Evolutionary conservation across 345 rosid genomes (phyloP), one percentile per base, ranked within the genome.

Genomic region (Aquilaria sinensis): DNA sequence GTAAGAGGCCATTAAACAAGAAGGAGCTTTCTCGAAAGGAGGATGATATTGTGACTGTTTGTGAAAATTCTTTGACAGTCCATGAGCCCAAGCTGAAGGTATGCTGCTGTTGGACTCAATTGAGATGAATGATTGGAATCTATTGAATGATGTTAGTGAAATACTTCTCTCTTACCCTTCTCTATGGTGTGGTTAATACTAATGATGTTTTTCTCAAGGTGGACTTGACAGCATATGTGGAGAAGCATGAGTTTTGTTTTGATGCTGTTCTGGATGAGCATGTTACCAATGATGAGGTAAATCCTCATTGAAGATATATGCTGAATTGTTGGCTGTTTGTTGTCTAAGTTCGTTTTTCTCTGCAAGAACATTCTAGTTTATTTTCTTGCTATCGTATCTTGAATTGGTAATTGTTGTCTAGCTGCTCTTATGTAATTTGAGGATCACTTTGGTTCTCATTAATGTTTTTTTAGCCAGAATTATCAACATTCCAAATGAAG

Each of bases 61-160:
- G 57, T 69, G 85, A 81, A 54, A 90, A 88, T 56, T 72, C 87
- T 59, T 62, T 90, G 72, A 73, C 89, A 43, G 96, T 90, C 61
- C 97, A 85, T 57, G 97, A 90, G 69, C 86, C 97, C 47, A 90
- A 88, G 77, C 80, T 88, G 68, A 90, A 90, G 97, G 97, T 90
- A 53, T 63, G 83, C 68, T 58, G 54, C 56, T 15, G n/a, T 29
- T 60, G 52, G 37, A 58, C n/a, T 23, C 51, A 53, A 9, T 41
- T 32, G 43, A 37, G 8, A 37, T 37, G 5, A 9, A 37, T 23
- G 23, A 9, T 37, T 37, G 31, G 62, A 62, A 37, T 37, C 5
- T 37, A 9, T 37, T 3, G 7, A 37, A 9, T 37, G 8, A 37
- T 57, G 48, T 14, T 66, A 34, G 37, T 48, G 5, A 54, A 31